Evolutionary conservation across 2,329 filamentous ascomycete genomes (phyloP).

Genomic region (Pseudogymnoascus sp.): DNA sequence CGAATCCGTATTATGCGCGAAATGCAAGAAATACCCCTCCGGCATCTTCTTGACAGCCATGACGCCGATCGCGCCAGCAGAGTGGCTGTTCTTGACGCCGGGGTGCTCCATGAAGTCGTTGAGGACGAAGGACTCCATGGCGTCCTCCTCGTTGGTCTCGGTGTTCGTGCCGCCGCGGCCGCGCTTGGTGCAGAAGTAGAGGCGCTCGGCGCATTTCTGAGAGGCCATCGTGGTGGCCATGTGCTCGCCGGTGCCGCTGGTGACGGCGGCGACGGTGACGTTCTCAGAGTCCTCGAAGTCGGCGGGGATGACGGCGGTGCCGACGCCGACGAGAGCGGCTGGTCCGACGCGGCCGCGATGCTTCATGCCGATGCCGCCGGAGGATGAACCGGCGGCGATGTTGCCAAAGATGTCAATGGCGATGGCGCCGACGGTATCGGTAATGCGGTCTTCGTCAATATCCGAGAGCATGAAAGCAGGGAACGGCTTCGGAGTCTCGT

Average conservation of each 20-base stretch:
- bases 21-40: conserved; percentile 74
- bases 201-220: conserved; percentile 71
- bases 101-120: conserved; percentile 92
- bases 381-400: conserved; percentile 91
- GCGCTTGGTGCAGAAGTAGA: conserved; percentile 63
- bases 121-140: conserved; percentile 66
- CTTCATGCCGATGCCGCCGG: conserved; percentile 98
- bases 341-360: conserved; percentile 85
- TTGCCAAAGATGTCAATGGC: conserved; percentile 78
- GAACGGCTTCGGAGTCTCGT: not conserved
- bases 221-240: conserved; percentile 95
- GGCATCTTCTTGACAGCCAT: conserved; percentile 79
- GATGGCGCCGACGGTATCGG: conserved; percentile 92
- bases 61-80: conserved; percentile 80
- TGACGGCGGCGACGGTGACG: conserved; percentile 71
- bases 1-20: conserved; percentile 90
- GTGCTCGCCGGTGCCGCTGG: conserved; percentile 92
- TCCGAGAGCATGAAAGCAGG: not conserved
- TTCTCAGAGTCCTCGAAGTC: conserved; percentile 60
- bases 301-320: conserved; percentile 77
- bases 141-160: conserved; percentile 66
- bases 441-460: conserved; percentile 53
- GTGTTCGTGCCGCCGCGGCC: conserved; percentile 52
- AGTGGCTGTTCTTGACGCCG: conserved; percentile 70
- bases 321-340: conserved; percentile 84